phyloP scores from a whole-genome alignment of 768 basidiomycete species.

The Rhizopogon vesiculosus region DNA sequence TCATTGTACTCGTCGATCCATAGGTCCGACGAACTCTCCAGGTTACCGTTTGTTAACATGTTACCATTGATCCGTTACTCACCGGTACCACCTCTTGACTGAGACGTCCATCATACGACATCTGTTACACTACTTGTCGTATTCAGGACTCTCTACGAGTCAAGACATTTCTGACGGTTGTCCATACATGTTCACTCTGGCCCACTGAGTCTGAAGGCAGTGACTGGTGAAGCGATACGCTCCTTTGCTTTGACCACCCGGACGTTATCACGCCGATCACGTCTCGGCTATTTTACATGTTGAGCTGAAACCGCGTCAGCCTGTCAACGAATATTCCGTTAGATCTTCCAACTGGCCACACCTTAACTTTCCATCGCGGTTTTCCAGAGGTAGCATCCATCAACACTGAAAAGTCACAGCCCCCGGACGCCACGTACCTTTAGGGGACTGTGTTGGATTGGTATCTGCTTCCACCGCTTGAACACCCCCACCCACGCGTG shows the following conservation, averaged over 20 bases:
- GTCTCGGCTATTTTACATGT: neutral
- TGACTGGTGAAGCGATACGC: neutral
- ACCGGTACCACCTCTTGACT: neutral
- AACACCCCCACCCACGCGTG: neutral
- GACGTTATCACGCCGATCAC: slow-evolving; percentile 7
- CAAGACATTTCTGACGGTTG: neutral
- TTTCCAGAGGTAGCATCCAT: neutral
- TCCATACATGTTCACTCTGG: neutral
- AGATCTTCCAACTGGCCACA: neutral
- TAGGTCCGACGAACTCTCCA: neutral
- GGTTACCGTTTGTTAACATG: neutral
- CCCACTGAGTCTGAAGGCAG: neutral
- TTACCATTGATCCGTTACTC: no score
- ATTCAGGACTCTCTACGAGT: no score
- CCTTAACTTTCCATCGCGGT: neutral
- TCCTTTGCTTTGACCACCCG: slow-evolving; percentile 7
- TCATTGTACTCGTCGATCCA: neutral
- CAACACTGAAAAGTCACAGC: slow-evolving; percentile 21
- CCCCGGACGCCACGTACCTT: slow-evolving; percentile 5
- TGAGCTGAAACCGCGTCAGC: neutral
- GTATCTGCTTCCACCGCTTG: neutral
- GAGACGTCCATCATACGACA: neutral
- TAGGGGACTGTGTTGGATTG: neutral
- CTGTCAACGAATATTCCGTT: neutral
- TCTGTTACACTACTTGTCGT: neutral